phyloP scores from a whole-genome alignment of 805 yeast genomes.

The Cyberlindnera samutprakarnensis region DNA sequence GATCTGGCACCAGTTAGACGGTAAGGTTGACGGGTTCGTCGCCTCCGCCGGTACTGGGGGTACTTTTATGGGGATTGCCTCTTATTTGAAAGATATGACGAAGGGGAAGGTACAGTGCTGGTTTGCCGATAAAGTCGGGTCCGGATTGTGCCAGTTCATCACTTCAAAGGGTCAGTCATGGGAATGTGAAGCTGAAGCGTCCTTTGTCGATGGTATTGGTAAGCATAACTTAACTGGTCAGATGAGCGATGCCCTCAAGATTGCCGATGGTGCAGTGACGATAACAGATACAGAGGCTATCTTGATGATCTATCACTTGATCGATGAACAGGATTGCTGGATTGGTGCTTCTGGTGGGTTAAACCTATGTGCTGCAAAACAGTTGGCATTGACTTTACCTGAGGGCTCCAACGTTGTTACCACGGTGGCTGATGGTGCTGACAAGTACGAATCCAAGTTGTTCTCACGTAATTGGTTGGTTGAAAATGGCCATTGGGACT shows the following conservation, averaged over 20 bases:
- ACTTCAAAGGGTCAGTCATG: slow-evolving; percentile 15
- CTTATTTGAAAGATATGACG: slow-evolving; percentile 44
- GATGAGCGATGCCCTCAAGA: slow-evolving; percentile 13
- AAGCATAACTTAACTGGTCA: slow-evolving; percentile 18
- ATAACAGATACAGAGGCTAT: slow-evolving; percentile 16
- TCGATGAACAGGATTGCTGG: slow-evolving; percentile 15
- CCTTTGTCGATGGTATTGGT: slow-evolving; percentile 22
- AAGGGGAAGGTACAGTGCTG: slow-evolving; percentile 35
- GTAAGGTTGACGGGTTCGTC: slow-evolving; percentile 53
- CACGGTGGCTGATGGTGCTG: slow-evolving; percentile 19
- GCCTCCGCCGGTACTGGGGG: slow-evolving; percentile 85
- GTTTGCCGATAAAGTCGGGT: slow-evolving; percentile 78
- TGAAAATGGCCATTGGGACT: slow-evolving; percentile 19
- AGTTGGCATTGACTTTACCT: slow-evolving; percentile 17
- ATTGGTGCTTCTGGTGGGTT: slow-evolving; percentile 21
- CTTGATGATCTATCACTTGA: slow-evolving; percentile 10
- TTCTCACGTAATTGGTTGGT: slow-evolving; percentile 15
- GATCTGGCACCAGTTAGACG: slow-evolving; percentile 51
- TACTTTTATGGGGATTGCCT: slow-evolving; percentile 69
- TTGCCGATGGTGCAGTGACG: slow-evolving; percentile 17
- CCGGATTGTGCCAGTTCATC: slow-evolving; percentile 42
- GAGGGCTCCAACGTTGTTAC: slow-evolving; percentile 21
- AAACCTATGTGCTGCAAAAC: slow-evolving; percentile 17
- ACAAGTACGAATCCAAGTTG: slow-evolving; percentile 18
- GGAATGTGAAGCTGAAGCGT: slow-evolving; percentile 14